Evolutionary conservation across 352 stramenopile species (phyloP), one percentile per base, ranked within the genome.

Genomic region (Nothophytophthora sp.): DNA sequence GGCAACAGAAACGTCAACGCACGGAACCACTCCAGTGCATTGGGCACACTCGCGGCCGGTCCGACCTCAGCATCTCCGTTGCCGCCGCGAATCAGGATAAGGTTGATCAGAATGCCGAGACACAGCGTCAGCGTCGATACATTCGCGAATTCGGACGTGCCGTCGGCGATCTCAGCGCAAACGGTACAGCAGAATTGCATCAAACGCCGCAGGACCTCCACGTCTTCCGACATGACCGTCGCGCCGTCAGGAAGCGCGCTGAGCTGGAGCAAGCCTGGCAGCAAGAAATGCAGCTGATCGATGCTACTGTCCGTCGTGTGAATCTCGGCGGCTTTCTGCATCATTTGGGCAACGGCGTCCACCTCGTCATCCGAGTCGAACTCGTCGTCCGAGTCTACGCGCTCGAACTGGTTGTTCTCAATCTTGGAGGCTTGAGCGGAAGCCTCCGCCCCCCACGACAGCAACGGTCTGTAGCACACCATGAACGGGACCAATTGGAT

Each of bases 221-320:
- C 58, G 16, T 92, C 67, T 42, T 91, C 70, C 0, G 75, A 70
- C 44, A 93, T 77, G 11, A 73, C 69, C 1, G 65, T 60, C 2
- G 82, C 81, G 3, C 74, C 82, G 13, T 86, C 67, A 9, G 69
- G 62, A 4, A 75, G 76, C 16, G 82, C 82, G 37, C 81, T 93
- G 37, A 95, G 67, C 39, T 93, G 82, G 9, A 95, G 50, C 23
- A 95, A 51, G 0, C 85, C 85, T n/a, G 85, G 85, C 3, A 95
- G 56, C 11, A 95, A 46, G 41, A 92, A 95, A 38, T 91, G 81
- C 16, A 95, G 67, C 30, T 86, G 78, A 39, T 93, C 82, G 27
- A 91, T 86, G 15, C 55, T 63, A 10, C 49, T 46, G 16, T 81
- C 63, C 34, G 49, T 42, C 20, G 55, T 60, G 18, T 75, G 57